Percentiles rank a stretch among this genome's conserved stretches.
Conservation (phyloP, 2,329 filamentous ascomycete genomes). For the Cercospora berteroae region DNA sequence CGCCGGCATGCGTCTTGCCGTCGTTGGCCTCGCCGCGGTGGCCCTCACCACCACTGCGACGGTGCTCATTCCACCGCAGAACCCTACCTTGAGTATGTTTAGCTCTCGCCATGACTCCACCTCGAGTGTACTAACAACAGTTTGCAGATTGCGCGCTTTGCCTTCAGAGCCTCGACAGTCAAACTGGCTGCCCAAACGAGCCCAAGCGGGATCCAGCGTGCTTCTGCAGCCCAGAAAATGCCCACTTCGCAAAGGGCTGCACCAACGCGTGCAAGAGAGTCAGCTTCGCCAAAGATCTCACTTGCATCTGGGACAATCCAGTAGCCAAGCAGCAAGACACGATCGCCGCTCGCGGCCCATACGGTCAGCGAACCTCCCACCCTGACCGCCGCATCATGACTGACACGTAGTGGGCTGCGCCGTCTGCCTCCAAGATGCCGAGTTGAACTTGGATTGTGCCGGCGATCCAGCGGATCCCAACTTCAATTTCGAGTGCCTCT, state of each 20-base stretch:
- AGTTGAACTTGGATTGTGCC: background rate
- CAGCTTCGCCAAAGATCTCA: background rate
- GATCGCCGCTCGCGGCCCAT: background rate
- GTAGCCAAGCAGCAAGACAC: background rate
- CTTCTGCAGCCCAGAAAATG: background rate
- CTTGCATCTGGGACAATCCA: background rate
- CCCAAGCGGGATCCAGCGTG: background rate
- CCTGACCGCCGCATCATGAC: background rate
- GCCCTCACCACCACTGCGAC: background rate
- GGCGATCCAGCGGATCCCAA: background rate
- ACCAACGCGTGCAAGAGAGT: background rate
- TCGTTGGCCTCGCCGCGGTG: background rate
- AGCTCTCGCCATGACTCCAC: background rate
- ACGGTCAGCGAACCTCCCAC: background rate
- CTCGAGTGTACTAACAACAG: background rate
- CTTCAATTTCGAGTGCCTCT: background rate
- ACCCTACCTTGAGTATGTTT: background rate
- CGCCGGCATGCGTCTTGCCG: conserved; percentile 6
- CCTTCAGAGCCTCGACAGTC: background rate
- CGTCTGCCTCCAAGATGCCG: background rate
- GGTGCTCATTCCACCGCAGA: background rate
- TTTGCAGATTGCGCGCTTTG: background rate
- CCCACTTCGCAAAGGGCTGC: background rate
- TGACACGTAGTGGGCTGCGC: background rate
- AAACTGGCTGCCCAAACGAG: background rate